phyloP scores from a whole-genome alignment of 345 rosid genomes.

The Euclidium syriacum region DNA sequence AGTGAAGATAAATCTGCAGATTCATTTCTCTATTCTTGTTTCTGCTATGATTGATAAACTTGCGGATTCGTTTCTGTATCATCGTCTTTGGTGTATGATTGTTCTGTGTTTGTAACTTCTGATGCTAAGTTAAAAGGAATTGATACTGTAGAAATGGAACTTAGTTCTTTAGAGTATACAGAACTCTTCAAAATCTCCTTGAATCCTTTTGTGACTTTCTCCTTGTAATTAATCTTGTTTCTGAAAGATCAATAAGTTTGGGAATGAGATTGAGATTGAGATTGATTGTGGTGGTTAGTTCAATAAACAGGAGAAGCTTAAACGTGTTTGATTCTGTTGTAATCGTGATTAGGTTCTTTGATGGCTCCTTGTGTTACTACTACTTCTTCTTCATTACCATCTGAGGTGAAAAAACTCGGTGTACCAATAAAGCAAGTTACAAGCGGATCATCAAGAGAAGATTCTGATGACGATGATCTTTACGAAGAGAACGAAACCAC shows the following conservation, averaged over 20 bases:
- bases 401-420: conserved; percentile 37
- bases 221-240: background rate
- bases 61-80: background rate
- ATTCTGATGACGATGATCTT: conserved; percentile 87
- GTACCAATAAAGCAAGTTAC: conserved; percentile 57
- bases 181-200: background rate
- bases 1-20: background rate
- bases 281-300: background rate
- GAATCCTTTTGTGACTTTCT: conserved; percentile 2
- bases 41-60: conserved; percentile 8
- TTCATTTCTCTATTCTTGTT: background rate
- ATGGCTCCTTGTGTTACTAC: conserved; percentile 40
- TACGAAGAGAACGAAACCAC: conserved; percentile 81
- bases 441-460: conserved; percentile 90
- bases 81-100: background rate
- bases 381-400: conserved; percentile 39
- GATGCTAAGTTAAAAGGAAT: background rate
- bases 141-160: background rate
- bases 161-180: background rate
- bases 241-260: background rate
- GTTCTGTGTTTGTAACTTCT: background rate
- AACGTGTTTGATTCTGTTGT: conserved; percentile 15
- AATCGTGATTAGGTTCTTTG: conserved; percentile 39
- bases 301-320: background rate
- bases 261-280: background rate